Conservation (phyloP, 768 basidiomycete species). For the Sistotremastrum suecicum region DNA sequence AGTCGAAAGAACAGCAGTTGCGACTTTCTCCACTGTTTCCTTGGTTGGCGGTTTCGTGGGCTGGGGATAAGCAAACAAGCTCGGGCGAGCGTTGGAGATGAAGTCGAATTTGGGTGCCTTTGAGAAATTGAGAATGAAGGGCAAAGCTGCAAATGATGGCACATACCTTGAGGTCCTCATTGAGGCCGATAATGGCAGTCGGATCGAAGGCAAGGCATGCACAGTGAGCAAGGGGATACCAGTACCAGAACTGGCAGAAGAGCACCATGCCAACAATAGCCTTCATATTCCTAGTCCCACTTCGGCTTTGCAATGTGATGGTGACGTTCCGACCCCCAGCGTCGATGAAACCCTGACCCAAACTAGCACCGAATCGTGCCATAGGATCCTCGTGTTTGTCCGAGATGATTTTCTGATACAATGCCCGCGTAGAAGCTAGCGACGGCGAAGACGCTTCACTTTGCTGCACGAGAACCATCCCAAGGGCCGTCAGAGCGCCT, state of each 20-base stretch:
- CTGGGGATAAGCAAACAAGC: constrained; percentile 84
- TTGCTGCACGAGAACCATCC: constrained; percentile 95
- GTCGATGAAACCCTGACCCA: constrained; percentile 95
- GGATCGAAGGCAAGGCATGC: constrained; percentile 88
- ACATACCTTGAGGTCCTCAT: constrained; percentile 68
- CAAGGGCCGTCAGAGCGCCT: constrained; percentile 88
- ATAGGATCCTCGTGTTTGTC: constrained; percentile 99
- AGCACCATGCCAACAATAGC: constrained; percentile 97
- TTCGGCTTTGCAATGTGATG: constrained; percentile 84
- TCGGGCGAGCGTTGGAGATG: constrained; percentile 78
- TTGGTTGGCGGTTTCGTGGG: constrained; percentile 82
- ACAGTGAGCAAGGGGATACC: constrained; percentile 95
- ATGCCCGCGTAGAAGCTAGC: constrained; percentile 61
- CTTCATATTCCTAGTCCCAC: constrained; percentile 83
- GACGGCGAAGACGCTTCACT: constrained; percentile 84
- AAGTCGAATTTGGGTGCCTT: constrained; percentile 92
- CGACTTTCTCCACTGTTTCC: constrained; percentile 83
- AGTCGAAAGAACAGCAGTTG: constrained; percentile 89
- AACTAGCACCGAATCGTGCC: constrained; percentile 92
- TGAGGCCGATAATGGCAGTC: constrained; percentile 87
- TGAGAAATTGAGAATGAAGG: constrained; percentile 1
- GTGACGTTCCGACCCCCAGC: constrained; percentile 95
- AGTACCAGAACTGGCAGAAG: constrained; percentile 99
- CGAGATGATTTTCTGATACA: constrained; percentile 77
- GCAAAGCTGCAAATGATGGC: not conserved